phyloP scores from a whole-genome alignment of 139 green algal species.

The Picochlorum sp. region DNA sequence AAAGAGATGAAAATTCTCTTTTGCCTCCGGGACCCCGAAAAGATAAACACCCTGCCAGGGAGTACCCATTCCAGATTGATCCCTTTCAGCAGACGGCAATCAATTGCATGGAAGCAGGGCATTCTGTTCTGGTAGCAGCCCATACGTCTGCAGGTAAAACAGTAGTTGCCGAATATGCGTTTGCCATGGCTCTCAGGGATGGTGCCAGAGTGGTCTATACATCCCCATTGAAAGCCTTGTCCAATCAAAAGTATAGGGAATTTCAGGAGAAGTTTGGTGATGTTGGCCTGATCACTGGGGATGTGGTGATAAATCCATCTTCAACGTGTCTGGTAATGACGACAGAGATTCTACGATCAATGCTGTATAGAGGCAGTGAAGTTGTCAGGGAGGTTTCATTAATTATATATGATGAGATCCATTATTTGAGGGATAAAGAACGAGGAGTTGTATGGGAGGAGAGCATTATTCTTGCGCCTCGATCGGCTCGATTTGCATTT shows the following conservation, averaged over 20 bases:
- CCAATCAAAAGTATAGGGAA: conserved; percentile 79
- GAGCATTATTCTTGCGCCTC: conserved; percentile 42
- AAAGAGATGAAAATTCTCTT: not conserved
- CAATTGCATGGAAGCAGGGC: conserved; percentile 51
- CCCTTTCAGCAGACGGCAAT: conserved; percentile 70
- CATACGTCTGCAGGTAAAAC: conserved; percentile 82
- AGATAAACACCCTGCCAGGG: conserved; percentile 13
- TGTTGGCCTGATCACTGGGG: conserved; percentile 72
- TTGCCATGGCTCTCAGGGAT: conserved; percentile 64
- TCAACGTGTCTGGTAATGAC: conserved; percentile 80
- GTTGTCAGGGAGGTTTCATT: conserved; percentile 48
- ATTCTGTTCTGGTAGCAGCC: conserved; percentile 61
- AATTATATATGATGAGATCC: conserved; percentile 56
- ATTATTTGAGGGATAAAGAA: conserved; percentile 64
- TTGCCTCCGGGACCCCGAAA: not conserved
- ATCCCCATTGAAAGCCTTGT: conserved; percentile 74
- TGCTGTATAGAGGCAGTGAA: conserved; percentile 71
- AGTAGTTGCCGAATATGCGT: conserved; percentile 70
- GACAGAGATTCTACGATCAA: conserved; percentile 74
- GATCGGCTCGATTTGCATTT: conserved; percentile 52
- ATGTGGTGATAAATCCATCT: conserved; percentile 71
- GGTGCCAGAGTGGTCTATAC: conserved; percentile 66
- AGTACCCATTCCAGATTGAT: conserved; percentile 60
- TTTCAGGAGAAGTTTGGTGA: conserved; percentile 61
- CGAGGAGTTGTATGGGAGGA: conserved; percentile 78